These are phyloP conservation scores for Botryobasidium botryosum DNA, from an alignment of 768 basidiomycete species.

Conservation along the genomic window DNA sequence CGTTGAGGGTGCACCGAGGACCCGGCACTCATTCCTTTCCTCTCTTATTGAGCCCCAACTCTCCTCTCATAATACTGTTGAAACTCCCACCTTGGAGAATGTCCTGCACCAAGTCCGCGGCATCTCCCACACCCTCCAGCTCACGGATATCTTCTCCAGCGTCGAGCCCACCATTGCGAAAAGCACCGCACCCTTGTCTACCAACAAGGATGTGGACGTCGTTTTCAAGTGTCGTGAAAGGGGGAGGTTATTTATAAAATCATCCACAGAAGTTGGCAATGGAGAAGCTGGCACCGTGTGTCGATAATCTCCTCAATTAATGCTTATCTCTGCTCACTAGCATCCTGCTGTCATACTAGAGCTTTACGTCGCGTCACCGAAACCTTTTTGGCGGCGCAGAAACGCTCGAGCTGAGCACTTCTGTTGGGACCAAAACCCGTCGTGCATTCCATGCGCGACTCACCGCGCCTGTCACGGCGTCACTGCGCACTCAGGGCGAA, in stretches of 20 bases:
- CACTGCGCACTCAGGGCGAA: conserved; percentile 51
- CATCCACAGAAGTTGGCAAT: conserved; percentile 82
- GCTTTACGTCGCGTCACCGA: conserved; percentile 59
- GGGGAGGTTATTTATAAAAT: conserved; percentile 59
- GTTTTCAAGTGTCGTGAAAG: conserved; percentile 55
- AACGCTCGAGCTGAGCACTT: conserved; percentile 61
- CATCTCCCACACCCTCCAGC: conserved; percentile 45
- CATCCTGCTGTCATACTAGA: conserved; percentile 26
- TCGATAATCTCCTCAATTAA: conserved; percentile 10
- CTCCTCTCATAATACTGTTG: conserved; percentile 11
- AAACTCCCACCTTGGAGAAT: conserved; percentile 32
- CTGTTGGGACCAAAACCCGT: conserved; percentile 76
- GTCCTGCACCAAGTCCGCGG: conserved; percentile 53
- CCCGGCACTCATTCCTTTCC: conserved; percentile 66
- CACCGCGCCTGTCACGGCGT: conserved; percentile 38
- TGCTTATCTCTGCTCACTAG: background rate
- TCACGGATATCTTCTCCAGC: conserved; percentile 60
- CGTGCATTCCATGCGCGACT: conserved; percentile 62
- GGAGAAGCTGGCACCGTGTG: conserved; percentile 85
- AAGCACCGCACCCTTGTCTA: conserved; percentile 35
- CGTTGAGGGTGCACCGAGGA: conserved; percentile 57
- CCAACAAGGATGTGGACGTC: conserved; percentile 53
- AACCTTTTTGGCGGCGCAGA: conserved; percentile 91
- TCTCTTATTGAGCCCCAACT: conserved; percentile 58
- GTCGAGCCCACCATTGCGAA: conserved; percentile 48